A percentile compares a stretch with the other conserved stretches of the same genome.
These are phyloP conservation scores for Chlorella sp. DNA, from an alignment of 139 green algal species.

Conservation along the genomic window DNA sequence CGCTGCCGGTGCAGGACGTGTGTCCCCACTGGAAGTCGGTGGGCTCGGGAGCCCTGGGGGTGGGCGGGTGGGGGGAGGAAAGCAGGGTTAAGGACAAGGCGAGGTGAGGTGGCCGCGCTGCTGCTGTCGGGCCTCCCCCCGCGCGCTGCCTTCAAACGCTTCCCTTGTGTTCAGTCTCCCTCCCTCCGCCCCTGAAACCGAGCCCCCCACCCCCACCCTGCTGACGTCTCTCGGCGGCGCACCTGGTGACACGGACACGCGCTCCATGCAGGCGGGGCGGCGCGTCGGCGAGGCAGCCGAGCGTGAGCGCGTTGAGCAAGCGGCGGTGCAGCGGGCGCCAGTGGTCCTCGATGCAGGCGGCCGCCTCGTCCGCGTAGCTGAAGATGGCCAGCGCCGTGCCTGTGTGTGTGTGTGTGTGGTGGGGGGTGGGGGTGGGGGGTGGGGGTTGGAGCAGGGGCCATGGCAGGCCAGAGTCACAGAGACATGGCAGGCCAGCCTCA, in stretches of 20 bases:
- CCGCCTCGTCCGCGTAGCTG: conserved; percentile 50
- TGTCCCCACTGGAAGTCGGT: conserved; percentile 59
- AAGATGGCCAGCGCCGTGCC: conserved; percentile 55
- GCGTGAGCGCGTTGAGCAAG: background rate
- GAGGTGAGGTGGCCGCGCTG: too few relatives aligned
- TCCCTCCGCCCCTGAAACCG: too few relatives aligned
- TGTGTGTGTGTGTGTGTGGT: too few relatives aligned
- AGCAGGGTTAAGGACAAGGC: too few relatives aligned
- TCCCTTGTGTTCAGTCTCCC: too few relatives aligned
- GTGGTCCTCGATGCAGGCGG: conserved; percentile 47
- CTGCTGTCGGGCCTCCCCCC: too few relatives aligned
- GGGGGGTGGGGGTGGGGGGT: too few relatives aligned
- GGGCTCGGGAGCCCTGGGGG: conserved; percentile 54
- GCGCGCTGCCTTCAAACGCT: too few relatives aligned
- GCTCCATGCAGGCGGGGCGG: conserved; percentile 16
- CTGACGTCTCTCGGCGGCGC: too few relatives aligned
- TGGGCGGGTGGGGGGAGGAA: background rate
- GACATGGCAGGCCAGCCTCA: background rate
- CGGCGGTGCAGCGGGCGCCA: conserved; percentile 10
- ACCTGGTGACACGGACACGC: conserved; percentile 19
- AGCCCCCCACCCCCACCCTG: too few relatives aligned
- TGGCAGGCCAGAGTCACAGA: background rate
- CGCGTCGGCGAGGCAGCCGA: too few relatives aligned
- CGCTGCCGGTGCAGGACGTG: conserved; percentile 20
- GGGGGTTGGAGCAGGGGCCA: background rate